These are phyloP conservation scores for Fusarium stilboides DNA, from an alignment of 2,329 filamentous ascomycete genomes.

Conservation along the genomic window DNA sequence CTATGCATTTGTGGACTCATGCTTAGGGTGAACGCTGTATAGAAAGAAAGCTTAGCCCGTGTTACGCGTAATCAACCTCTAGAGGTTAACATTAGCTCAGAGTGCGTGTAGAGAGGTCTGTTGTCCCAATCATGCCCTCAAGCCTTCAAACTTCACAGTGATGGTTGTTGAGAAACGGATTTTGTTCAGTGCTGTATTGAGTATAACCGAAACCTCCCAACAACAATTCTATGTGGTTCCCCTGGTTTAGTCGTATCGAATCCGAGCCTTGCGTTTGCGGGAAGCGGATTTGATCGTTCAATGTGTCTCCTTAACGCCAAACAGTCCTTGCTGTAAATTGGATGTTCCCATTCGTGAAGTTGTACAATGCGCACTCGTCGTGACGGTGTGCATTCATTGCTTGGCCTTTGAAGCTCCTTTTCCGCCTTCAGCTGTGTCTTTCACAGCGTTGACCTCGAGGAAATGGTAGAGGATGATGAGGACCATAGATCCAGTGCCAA, in stretches of 20 bases:
- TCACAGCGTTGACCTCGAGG: conserved; percentile 86
- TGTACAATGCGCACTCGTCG: conserved; percentile 28
- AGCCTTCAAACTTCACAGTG: neutral
- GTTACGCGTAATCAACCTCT: neutral
- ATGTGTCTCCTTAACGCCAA: conserved; percentile 41
- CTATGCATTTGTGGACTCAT: neutral
- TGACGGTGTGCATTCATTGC: conserved; percentile 29
- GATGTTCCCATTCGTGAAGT: conserved; percentile 24
- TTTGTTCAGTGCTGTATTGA: conserved; percentile 10
- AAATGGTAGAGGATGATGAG: conserved; percentile 97
- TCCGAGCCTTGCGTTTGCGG: conserved; percentile 11
- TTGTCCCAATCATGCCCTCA: neutral
- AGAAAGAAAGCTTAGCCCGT: neutral
- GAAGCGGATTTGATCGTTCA: conserved; percentile 16
- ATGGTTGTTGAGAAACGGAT: neutral
- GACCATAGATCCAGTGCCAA: conserved; percentile 90
- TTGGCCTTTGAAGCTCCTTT: conserved; percentile 37
- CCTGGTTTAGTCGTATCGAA: conserved; percentile 17
- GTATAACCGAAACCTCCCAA: conserved; percentile 12
- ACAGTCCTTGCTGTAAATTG: conserved; percentile 34
- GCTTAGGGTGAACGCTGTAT: neutral
- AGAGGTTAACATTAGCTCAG: neutral
- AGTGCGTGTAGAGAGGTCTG: neutral
- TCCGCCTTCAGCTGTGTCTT: conserved; percentile 24
- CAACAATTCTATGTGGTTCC: conserved; percentile 4